These are phyloP conservation scores for Digitaria exilis DNA, from an alignment of 202 grass and related monocot species.

Conservation along the genomic window DNA sequence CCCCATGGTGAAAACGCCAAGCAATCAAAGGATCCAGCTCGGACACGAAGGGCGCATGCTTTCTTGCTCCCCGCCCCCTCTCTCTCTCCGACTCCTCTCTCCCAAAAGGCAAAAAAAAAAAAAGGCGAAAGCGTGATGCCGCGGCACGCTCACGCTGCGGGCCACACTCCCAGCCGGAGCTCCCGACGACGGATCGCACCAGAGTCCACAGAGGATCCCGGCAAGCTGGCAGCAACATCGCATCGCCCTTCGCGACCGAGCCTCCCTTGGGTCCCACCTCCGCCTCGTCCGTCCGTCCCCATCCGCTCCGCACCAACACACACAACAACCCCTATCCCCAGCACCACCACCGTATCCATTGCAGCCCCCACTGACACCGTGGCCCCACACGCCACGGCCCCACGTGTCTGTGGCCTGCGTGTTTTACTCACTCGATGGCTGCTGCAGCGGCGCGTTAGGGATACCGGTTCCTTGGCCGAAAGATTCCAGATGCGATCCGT, in stretches of 20 bases:
- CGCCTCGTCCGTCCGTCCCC: not conserved
- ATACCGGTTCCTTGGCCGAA: not conserved
- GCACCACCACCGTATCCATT: no score
- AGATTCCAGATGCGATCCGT: not conserved
- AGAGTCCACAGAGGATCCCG: slow-evolving; percentile 45
- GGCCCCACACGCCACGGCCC: not conserved
- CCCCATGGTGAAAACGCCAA: not conserved
- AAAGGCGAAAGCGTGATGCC: not conserved
- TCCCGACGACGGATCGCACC: not conserved
- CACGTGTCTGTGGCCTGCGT: not conserved
- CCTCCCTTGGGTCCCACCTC: not conserved
- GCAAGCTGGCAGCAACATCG: slow-evolving; percentile 40
- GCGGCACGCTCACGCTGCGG: slow-evolving; percentile 39
- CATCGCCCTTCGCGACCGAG: slow-evolving; percentile 1
- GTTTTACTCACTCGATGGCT: accelerated
- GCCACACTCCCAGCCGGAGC: not conserved
- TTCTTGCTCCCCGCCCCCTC: not conserved
- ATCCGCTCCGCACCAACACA: no score
- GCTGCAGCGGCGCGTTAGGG: accelerated
- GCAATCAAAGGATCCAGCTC: not conserved
- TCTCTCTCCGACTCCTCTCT: no score
- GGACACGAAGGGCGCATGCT: not conserved
- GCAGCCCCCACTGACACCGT: accelerated
- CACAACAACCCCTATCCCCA: no score
- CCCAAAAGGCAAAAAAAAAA: no score